Percentiles rank a stretch among this genome's conserved stretches.
Conservation (phyloP, 305 asterid species). For the Fraxinus platypoda region DNA sequence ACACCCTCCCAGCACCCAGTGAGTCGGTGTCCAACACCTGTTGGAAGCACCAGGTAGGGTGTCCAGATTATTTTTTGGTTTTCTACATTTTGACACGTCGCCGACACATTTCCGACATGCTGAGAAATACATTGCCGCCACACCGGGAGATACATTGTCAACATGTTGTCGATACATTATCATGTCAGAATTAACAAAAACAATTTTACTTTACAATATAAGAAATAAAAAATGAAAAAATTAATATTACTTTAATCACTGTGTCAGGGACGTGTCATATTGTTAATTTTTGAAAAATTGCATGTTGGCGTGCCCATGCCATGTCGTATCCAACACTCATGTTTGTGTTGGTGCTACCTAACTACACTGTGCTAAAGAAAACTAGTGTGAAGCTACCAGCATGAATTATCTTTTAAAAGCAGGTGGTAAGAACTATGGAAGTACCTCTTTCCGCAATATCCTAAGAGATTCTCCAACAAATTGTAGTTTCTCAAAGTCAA, state of each 20-base stretch:
- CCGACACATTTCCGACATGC: background rate
- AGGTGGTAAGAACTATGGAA: slow-evolving; percentile 8
- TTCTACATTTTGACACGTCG: background rate
- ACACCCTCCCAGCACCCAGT: background rate
- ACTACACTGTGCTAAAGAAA: background rate
- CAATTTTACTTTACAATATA: background rate
- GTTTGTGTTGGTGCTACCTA: background rate
- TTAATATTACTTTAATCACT: too few species aligned
- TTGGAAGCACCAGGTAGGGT: background rate
- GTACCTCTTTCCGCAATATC: slow-evolving; percentile 76
- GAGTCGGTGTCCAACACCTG: background rate
- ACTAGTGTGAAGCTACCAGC: background rate
- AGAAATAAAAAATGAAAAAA: background rate
- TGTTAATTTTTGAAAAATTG: background rate
- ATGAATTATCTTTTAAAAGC: slow-evolving; percentile 5
- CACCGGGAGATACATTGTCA: background rate
- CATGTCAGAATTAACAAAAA: too few species aligned
- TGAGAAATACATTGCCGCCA: background rate
- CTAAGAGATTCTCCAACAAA: slow-evolving; percentile 86
- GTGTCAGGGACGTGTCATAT: background rate
- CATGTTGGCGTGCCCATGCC: background rate
- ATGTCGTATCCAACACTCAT: background rate
- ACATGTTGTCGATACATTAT: background rate
- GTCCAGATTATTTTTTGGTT: background rate
- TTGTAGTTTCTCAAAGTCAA: slow-evolving; percentile 76